These are phyloP conservation scores for Coniochaeta prunicola DNA, from an alignment of 2,329 filamentous ascomycete species.

Conservation along the genomic window DNA sequence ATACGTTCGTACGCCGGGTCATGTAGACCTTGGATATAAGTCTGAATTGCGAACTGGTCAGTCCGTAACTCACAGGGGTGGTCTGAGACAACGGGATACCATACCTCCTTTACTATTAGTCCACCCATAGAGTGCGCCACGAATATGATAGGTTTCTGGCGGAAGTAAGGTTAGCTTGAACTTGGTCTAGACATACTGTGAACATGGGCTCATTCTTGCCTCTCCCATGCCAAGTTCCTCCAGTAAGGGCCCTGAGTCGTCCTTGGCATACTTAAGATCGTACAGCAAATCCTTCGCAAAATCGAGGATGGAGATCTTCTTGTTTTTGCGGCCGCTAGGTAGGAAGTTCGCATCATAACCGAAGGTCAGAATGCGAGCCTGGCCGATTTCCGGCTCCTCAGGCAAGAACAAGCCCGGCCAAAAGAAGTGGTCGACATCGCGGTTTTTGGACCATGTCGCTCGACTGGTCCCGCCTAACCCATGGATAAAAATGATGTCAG, in stretches of 20 bases:
- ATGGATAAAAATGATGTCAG: constrained; percentile 25
- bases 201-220: constrained; percentile 5
- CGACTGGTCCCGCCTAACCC: constrained; percentile 23
- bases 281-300: constrained; percentile 24
- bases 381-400: constrained; percentile 16
- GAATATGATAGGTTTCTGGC: constrained; percentile 18
- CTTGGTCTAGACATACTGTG: background rate
- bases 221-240: constrained; percentile 17
- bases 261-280: constrained; percentile 17
- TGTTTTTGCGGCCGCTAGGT: constrained; percentile 9
- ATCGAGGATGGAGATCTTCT: constrained; percentile 15
- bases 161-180: background rate
- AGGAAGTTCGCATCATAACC: constrained; percentile 23
- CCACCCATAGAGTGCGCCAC: constrained; percentile 23
- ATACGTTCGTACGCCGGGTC: constrained; percentile 18
- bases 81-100: background rate
- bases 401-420: constrained; percentile 26
- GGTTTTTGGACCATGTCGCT: constrained; percentile 21
- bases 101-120: constrained; percentile 19
- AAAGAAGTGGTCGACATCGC: constrained; percentile 17
- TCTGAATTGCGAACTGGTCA: constrained; percentile 8
- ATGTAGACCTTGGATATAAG: constrained; percentile 14
- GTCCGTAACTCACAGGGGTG: no score
- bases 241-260: constrained; percentile 5
- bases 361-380: constrained; percentile 22